These are phyloP conservation scores for Lactarius hatsudake DNA, from an alignment of 768 basidiomycete species.

Conservation along the genomic window DNA sequence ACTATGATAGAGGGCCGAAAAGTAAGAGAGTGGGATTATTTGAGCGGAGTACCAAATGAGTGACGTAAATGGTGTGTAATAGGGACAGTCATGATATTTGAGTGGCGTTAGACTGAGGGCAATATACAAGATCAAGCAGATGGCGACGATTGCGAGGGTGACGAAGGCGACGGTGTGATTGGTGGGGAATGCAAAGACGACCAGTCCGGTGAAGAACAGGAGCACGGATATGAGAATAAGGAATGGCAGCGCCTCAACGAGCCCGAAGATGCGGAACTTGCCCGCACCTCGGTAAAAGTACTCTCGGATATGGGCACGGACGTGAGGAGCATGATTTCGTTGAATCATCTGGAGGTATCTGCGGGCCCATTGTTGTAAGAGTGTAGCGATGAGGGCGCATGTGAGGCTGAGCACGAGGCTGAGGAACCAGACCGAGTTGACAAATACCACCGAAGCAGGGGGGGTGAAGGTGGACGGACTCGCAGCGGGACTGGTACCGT, in stretches of 20 bases:
- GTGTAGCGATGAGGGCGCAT: too few species aligned
- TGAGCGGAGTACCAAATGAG: background rate
- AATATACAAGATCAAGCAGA: background rate
- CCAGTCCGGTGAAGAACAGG: conserved; percentile 1
- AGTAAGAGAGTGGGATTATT: background rate
- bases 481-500: too few species aligned
- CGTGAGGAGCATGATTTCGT: too few species aligned
- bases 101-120: background rate
- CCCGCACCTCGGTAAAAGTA: conserved; percentile 39
- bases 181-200: conserved; percentile 7
- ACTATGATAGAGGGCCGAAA: too few species aligned
- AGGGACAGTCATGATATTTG: background rate
- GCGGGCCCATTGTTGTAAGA: too few species aligned
- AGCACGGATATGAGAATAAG: background rate
- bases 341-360: too few species aligned
- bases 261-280: conserved; percentile 38
- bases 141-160: background rate
- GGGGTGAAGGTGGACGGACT: too few species aligned
- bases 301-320: background rate
- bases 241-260: conserved; percentile 38
- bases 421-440: too few species aligned
- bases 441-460: too few species aligned
- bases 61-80: background rate
- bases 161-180: background rate
- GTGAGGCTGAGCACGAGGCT: too few species aligned